Percentiles rank a stretch among this genome's conserved stretches.
Conservation (phyloP, 805 yeast species). For the Candida ipomoeae region DNA sequence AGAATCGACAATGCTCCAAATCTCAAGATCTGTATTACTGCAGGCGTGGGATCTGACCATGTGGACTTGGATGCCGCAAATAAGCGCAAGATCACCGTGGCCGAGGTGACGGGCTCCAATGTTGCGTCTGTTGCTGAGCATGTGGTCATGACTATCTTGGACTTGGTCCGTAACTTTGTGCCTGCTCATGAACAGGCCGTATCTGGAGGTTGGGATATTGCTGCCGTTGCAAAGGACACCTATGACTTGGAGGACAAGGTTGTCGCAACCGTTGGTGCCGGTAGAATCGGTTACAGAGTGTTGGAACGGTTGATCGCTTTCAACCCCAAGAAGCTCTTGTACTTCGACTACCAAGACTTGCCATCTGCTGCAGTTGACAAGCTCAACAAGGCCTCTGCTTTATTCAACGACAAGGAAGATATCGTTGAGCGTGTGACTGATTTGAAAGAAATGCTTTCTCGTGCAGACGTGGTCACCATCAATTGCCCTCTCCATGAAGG, state of each 20-base stretch:
- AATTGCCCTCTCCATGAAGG: constrained; percentile 75
- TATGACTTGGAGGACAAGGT: constrained; percentile 74
- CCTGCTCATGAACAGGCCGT: constrained; percentile 72
- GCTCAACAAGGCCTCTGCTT: constrained; percentile 32
- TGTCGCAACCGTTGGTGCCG: constrained; percentile 77
- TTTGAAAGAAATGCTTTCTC: constrained; percentile 61
- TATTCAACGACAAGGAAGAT: constrained; percentile 43
- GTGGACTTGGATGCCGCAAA: constrained; percentile 68
- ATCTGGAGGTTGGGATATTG: constrained; percentile 68
- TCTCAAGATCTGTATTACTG: constrained; percentile 66
- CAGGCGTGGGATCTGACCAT: constrained; percentile 86
- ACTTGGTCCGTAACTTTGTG: constrained; percentile 69
- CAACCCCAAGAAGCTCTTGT: constrained; percentile 68
- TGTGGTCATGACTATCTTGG: constrained; percentile 67
- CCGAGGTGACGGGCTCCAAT: constrained; percentile 81
- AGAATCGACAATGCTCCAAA: constrained; percentile 68
- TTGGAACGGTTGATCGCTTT: constrained; percentile 68
- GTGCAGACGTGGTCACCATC: constrained; percentile 70
- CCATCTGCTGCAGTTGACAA: constrained; percentile 46
- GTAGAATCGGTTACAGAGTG: constrained; percentile 75
- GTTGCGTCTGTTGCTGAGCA: constrained; percentile 81
- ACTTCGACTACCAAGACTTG: constrained; percentile 70
- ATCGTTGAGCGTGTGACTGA: constrained; percentile 56
- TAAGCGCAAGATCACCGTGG: constrained; percentile 58
- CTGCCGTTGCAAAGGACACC: constrained; percentile 63